Evolutionary conservation across 371 early-diverging fungal species (phyloP).

Genomic region (Capillidium heterosporum): DNA sequence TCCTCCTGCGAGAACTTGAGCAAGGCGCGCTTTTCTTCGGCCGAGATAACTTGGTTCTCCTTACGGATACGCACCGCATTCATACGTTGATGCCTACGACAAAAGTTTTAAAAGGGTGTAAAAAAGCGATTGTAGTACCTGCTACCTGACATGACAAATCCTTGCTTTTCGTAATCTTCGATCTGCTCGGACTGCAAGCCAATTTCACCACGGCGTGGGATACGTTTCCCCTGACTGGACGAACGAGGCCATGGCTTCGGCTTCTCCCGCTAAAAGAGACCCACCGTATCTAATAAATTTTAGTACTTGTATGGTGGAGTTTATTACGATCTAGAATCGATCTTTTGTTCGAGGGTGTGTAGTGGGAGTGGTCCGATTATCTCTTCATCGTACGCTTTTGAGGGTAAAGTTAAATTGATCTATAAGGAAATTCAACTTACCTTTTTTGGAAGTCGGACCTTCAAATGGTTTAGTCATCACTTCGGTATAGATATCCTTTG

Average conservation of each 20-base stretch:
- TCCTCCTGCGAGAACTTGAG: constrained; percentile 67
- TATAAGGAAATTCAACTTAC: constrained; percentile 24
- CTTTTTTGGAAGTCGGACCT: constrained; percentile 23
- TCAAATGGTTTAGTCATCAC: constrained; percentile 16
- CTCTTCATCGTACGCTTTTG: constrained; percentile 33
- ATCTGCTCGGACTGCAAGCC: constrained; percentile 73
- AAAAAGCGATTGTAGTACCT: constrained; percentile 24
- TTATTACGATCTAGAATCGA: constrained; percentile 27
- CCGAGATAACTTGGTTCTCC: constrained; percentile 81
- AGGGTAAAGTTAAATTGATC: constrained; percentile 9
- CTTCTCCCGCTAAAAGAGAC: constrained; percentile 60
- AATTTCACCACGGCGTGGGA: constrained; percentile 94
- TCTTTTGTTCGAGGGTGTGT: constrained; percentile 23
- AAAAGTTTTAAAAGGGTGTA: neutral
- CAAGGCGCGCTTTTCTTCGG: constrained; percentile 69
- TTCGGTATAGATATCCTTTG: neutral
- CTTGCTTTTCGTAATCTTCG: constrained; percentile 61
- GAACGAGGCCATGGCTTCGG: constrained; percentile 68
- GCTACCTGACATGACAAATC: constrained; percentile 91
- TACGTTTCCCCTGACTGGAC: constrained; percentile 81
- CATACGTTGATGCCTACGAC: constrained; percentile 65
- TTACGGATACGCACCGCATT: constrained; percentile 91
- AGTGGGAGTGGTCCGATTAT: constrained; percentile 40
- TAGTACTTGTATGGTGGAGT: neutral
- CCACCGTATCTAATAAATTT: constrained; percentile 42